phyloP scores from a whole-genome alignment of 306 rosid genomes.

The Oxytropis ochrocephala region DNA sequence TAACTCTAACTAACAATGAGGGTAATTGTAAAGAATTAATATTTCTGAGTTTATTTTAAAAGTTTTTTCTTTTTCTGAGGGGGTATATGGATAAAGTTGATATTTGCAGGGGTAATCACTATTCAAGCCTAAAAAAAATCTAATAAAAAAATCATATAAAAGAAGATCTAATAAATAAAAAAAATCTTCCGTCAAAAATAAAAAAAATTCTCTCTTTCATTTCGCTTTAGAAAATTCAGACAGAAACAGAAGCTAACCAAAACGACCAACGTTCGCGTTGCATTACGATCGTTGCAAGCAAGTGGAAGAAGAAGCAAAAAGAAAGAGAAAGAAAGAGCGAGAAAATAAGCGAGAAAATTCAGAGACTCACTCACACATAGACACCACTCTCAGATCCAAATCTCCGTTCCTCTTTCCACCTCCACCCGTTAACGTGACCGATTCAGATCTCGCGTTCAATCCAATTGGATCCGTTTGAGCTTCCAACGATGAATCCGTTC shows the following conservation, averaged over 20 bases:
- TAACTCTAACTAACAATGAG: too few relatives aligned
- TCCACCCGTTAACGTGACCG: constrained; percentile 22
- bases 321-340: neutral
- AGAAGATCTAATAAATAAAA: neutral
- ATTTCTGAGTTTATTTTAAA: too few relatives aligned
- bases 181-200: too few relatives aligned
- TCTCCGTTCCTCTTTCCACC: constrained; percentile 14
- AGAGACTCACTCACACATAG: neutral
- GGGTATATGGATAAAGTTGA: too few relatives aligned
- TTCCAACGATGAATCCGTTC: constrained; percentile 89
- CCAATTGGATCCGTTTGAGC: constrained; percentile 57
- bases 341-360: neutral
- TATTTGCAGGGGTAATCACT: too few relatives aligned
- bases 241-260: neutral
- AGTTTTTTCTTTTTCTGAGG: too few relatives aligned
- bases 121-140: too few relatives aligned
- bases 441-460: constrained; percentile 46
- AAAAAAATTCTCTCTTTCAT: neutral
- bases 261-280: neutral
- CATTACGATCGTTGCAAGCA: neutral
- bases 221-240: neutral
- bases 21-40: too few relatives aligned
- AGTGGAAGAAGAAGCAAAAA: neutral
- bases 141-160: too few relatives aligned
- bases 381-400: constrained; percentile 61